Base-by-base conservation (phyloP, 192 early-diverging fungal genomes). In the Haplosporangium gracile region DNA sequence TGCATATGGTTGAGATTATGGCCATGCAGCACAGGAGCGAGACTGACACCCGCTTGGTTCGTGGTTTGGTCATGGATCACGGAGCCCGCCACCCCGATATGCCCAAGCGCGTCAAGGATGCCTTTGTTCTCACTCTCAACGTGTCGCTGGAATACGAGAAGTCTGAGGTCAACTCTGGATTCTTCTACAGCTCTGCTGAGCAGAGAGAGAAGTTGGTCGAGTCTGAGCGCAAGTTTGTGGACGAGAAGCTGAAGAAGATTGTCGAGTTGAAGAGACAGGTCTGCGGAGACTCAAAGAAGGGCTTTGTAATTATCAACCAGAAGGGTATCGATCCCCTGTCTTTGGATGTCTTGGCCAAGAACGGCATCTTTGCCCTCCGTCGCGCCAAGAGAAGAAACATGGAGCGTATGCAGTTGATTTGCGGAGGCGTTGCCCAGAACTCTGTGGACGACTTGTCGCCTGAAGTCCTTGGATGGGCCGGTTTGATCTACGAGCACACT, bases 1-100 rank as follows among this genome's bases (percentile, higher is more conserved):
- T 99, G 76, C 97, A 99, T 83, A 99, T 99, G 99, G 97, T 99
- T 15, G 99, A 99, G 91, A 96, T 98, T 79, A 99, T 99, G 98
- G 98, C 98, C 92, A 99, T 99, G 99, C 94, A 95, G 94, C 98
- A 99, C 92, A 96, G 96, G 89, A 97, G 94, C 49, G 97, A 97
- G n/a, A 97, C 96, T n/a, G 99, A 99, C 88, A 97, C 98, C 57
- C 90, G 95, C 40, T 91, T 99, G 36, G 93, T 99, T 70, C 94
- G 95, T 76, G 99, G 98, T 53, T 90, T 99, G 57, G 99, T 99
- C 32, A 89, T 99, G 90, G 99, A 99, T 92, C 99, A 99, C 87
- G 99, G 99, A 51, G 98, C 98, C 29, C 93, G 99, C 76, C 99
- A 99, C 86, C 99, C 99, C 32, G 99, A 99, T 83, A 99, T 99